Evolutionary conservation across 768 basidiomycete species (phyloP), one percentile per base, ranked within the genome.

Genomic region (Trichaptum fuscoviolaceum): DNA sequence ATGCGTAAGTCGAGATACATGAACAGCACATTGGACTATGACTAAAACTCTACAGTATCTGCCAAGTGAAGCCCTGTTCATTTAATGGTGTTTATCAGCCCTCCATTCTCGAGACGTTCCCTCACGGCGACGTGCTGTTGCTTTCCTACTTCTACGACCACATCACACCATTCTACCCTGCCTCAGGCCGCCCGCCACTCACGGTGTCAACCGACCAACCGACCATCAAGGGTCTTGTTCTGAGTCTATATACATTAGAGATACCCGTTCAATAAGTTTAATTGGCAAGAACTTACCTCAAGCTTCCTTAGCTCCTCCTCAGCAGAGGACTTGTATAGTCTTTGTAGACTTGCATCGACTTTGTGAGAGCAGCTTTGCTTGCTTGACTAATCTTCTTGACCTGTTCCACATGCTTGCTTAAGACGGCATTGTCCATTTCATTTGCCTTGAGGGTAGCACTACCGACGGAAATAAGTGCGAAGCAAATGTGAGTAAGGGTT

Each of bases 361-460:
- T 83, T 30, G 84, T 80, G 7, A 96, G 80, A 9, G 93, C 91
- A 68, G 83, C 84, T 74, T 95, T 94, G 70, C 85, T 93, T 0
- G 92, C 90, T 71, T 89, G 85, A 68, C 90, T 90, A 70, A 96
- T 95, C 69, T 91, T 88, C 73, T 92, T 85, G 85, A 90, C 95
- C 74, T 95, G 94, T 67, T 90, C 85, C 30, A 90, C 87, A 71
- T 94, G 91, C 59, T 78, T 84, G 65, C 84, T 84, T 0, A 92
- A 88, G 23, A 85, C 79, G 10, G 86, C 81, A 36, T 94, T 83
- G 69, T 95, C 93, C 25, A 91, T 83, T 75, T 95, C 87, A 1
- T 89, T 82, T 1, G 92, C 82, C 77, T 92, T 93, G 63, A 96
- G 80, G 27, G 88, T 81, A 52, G 88, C 86, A 15, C 93, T 94